Evolutionary conservation across 345 rosid genomes (phyloP).

Genomic region (Eucalyptus curtisii): DNA sequence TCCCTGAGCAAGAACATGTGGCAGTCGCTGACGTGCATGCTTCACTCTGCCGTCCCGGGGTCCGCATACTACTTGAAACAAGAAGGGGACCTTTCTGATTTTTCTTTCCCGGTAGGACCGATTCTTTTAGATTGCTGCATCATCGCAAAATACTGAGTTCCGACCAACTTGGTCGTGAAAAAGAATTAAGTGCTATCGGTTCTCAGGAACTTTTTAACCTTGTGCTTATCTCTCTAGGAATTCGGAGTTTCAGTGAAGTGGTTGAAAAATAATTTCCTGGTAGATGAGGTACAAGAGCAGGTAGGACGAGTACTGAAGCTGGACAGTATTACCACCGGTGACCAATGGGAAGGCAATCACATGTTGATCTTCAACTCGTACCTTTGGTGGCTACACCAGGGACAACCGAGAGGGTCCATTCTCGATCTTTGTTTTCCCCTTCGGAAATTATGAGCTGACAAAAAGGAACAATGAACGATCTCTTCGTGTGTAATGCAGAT

Average conservation of each 20-base stretch:
- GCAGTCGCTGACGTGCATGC: constrained; percentile 18
- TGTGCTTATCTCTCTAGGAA: constrained; percentile 14
- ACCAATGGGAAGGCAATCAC: constrained; percentile 36
- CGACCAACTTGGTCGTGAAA: background rate
- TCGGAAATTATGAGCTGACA: background rate
- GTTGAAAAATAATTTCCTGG: constrained; percentile 40
- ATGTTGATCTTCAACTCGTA: constrained; percentile 53
- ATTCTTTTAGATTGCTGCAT: background rate
- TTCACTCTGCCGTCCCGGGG: constrained; percentile 7
- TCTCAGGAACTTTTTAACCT: background rate
- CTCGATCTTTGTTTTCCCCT: background rate
- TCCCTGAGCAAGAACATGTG: constrained; percentile 33
- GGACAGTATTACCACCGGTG: constrained; percentile 33
- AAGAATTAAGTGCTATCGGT: background rate
- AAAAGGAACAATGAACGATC: background rate
- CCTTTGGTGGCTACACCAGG: constrained; percentile 61
- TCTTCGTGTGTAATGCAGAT: constrained; percentile 17
- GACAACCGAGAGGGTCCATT: constrained; percentile 3
- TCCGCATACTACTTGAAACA: background rate
- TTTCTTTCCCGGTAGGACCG: constrained; percentile 4
- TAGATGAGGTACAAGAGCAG: constrained; percentile 29
- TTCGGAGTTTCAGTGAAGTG: constrained; percentile 19
- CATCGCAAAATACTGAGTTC: background rate
- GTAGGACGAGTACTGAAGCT: constrained; percentile 40
- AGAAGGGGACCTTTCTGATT: background rate